Percentiles rank a stretch among this genome's conserved stretches.
Evolutionary conservation across 2,329 filamentous ascomycete species (phyloP).

Genomic region (Exophiala dermatitidis): DNA sequence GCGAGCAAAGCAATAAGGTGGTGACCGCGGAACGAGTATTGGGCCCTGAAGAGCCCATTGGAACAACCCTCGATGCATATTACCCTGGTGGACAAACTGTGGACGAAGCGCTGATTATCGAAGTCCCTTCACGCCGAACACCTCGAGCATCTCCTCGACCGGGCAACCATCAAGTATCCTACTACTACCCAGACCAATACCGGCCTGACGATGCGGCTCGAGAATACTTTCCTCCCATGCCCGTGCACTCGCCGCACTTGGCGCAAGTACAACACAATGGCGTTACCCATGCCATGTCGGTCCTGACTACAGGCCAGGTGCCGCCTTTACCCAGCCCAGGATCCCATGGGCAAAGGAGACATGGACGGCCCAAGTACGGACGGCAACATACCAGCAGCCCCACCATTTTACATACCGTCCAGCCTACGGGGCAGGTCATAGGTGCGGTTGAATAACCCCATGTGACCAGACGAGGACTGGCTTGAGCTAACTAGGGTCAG

Average conservation of each 20-base stretch:
- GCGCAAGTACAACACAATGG: conserved; percentile 33
- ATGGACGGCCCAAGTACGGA: conserved; percentile 54
- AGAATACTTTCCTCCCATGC: conserved; percentile 77
- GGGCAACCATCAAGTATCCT: conserved; percentile 45
- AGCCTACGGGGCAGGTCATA: conserved; percentile 30
- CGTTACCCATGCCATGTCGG: conserved; percentile 61
- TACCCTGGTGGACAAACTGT: conserved; percentile 82
- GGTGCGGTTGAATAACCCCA: conserved; percentile 21
- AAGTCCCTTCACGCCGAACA: conserved; percentile 68
- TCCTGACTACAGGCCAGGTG: conserved; percentile 71
- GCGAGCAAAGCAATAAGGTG: conserved; percentile 46
- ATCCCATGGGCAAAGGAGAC: conserved; percentile 51
- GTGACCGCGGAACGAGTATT: conserved; percentile 58
- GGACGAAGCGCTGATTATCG: conserved; percentile 84
- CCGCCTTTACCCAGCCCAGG: conserved; percentile 78
- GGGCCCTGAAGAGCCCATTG: conserved; percentile 79
- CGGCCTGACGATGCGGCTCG: conserved; percentile 61
- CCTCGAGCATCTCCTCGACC: conserved; percentile 69
- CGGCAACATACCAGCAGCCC: conserved; percentile 77
- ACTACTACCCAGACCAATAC: conserved; percentile 53
- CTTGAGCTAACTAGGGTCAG: conserved; percentile 31
- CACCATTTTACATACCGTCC: conserved; percentile 54
- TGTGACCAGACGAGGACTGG: too few species aligned
- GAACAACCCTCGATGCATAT: conserved; percentile 67
- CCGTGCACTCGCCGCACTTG: conserved; percentile 40